Base-by-base conservation (phyloP, 108 stramenopile species). In the Cyclotella cryptica region DNA sequence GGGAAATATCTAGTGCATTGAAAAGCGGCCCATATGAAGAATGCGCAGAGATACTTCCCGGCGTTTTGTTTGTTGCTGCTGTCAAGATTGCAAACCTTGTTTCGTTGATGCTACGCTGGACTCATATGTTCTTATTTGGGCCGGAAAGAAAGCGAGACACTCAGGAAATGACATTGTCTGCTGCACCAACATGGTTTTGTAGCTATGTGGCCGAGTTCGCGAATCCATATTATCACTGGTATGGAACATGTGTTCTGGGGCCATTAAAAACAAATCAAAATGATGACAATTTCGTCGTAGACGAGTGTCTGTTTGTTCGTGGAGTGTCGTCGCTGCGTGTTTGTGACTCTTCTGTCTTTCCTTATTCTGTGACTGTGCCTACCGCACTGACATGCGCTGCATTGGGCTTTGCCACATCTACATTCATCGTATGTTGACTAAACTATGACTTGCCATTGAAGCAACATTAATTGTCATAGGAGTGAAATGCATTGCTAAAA, bases 341-440 rank as follows among this genome's bases (percentile, higher is more conserved):
- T 27, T 94, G 93, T 51, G 93, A 94, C 78, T 88, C 91, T 21
- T 91, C 90, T 8, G 84, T 90, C 39, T 87, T 92, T 77, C 89
- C 93, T 9, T 27, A 43, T 9, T 74, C 68, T 21, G 44, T 89
- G 11, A 86, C 88, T 0, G 86, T 69, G 26, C 93, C 93, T 13
- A 86, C 91, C 7, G 87, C 93, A 5, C 75, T 94, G 72, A 92
- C 93, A 24, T 94, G 90, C 47, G 85, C 89, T 17, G 77, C 86
- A 26, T 61, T 94, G 67, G 93, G 93, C 15, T 83, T 79, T 65
- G 85, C 74, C 39, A 71, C 81, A 22, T 83, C 77, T 3, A 27
- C 40, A 45, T 49, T 49, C n/a, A 49, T 49, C 35, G 35, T 35
- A 35, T 35, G 4, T 35, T 6, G 2, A 5, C 35, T 35, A 35